Percentiles rank a stretch among this genome's conserved stretches.
Evolutionary conservation across 2,329 filamentous ascomycete species (phyloP).

Genomic region (Ophiocordyceps sinensis): DNA sequence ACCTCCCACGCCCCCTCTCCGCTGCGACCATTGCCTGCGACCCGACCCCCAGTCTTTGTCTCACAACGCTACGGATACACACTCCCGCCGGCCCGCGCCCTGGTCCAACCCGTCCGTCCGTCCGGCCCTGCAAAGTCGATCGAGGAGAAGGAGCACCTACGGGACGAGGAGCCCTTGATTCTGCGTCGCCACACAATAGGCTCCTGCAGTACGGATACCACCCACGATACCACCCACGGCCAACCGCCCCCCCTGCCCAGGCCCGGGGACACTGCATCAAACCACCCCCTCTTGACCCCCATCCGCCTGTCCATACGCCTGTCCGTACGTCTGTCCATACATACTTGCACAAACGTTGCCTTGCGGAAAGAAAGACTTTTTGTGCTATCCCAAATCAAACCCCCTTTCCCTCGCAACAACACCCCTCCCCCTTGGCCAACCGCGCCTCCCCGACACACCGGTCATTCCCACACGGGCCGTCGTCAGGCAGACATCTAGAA

Average conservation of each 20-base stretch:
- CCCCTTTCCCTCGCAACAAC: background rate
- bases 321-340: no score
- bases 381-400: background rate
- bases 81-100: background rate
- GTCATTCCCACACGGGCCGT: background rate
- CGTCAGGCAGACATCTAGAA: background rate
- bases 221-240: background rate
- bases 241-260: background rate
- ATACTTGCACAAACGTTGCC: no score
- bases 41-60: background rate
- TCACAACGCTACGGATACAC: background rate
- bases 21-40: background rate
- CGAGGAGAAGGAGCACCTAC: no score
- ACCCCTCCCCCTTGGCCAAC: background rate
- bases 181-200: background rate
- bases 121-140: background rate
- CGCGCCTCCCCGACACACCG: background rate
- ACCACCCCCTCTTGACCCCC: background rate
- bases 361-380: background rate
- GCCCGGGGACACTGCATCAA: background rate
- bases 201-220: background rate
- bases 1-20: background rate
- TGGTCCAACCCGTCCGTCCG: background rate
- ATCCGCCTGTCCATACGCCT: background rate
- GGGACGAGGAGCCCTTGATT: no score